Evolutionary conservation across 768 basidiomycete species (phyloP), one percentile per base, ranked within the genome.

Genomic region (Podaxis mareebaensis): DNA sequence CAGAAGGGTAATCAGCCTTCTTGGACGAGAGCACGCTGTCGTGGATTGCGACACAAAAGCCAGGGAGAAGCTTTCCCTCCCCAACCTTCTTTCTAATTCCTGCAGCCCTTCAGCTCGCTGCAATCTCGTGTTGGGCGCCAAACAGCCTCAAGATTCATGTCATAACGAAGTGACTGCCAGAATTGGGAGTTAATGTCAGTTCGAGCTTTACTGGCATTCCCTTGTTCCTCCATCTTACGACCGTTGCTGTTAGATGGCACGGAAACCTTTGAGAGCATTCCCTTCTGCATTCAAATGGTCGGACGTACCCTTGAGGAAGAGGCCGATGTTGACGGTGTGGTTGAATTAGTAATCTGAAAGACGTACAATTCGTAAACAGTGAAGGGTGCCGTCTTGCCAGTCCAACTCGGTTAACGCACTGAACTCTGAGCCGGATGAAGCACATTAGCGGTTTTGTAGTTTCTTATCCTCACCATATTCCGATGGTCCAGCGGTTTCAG

Each of bases 251-350:
- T 59, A 89, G 91, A 91, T 67, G 76, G 86, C 20, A 87, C 89
- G 0, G 74, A 78, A 76, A 28, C 70, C 0, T 89, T 83, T 71
- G 72, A 72, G 59, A 81, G 84, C 60, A 85, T 85, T 0, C 91
- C 91, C 0, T 76, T 92, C 17, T 74, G 78, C 6, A 71, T 93
- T 36, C 91, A 93, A 71, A 70, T 92, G 6, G 78, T 91, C 7
- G 89, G 88, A 2, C 79, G 86, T 49, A 88, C 86, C 4, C 75
- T 85, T 62, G 91, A 92, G 68, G 92, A 93, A 68, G 91, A 93
- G 68, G 91, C 85, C 0, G 83, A 90, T 1, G 81, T 92, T 56
- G 82, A 55, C 20, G 28, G 5, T 61, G 40, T 54, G 33, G 38
- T 15, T 36, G 33, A 11, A 55, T 55, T 12, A 0, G 24, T 20